These are phyloP conservation scores for Basidiobolus heterosporus DNA, from an alignment of 371 early-diverging fungal species.

Conservation along the genomic window DNA sequence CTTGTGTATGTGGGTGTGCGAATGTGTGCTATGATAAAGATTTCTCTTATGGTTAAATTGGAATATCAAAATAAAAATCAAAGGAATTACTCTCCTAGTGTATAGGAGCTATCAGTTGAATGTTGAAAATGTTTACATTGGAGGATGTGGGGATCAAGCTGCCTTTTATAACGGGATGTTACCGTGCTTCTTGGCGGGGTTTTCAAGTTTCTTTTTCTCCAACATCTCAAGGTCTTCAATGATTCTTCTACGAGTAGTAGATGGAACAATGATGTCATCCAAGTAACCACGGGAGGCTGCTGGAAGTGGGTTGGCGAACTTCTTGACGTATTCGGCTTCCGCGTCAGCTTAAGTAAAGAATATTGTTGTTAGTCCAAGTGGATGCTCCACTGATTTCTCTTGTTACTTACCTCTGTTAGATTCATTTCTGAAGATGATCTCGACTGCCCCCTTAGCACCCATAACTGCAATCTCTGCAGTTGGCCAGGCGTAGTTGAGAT, in stretches of 20 bases:
- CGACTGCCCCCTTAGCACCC: slow-evolving; percentile 93
- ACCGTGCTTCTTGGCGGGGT: slow-evolving; percentile 88
- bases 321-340: slow-evolving; percentile 71
- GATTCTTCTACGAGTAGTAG: slow-evolving; percentile 61
- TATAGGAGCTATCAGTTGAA: no score
- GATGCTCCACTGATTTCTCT: not conserved
- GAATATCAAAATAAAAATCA: no score
- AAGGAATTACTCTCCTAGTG: no score
- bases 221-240: slow-evolving; percentile 79
- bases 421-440: slow-evolving; percentile 77
- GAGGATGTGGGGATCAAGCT: no score
- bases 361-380: slow-evolving; percentile 5
- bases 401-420: slow-evolving; percentile 28
- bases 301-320: slow-evolving; percentile 89
- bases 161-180: slow-evolving; percentile 46
- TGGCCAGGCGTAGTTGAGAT: slow-evolving; percentile 89
- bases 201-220: slow-evolving; percentile 45
- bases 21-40: no score
- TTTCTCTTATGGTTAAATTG: no score
- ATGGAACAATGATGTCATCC: slow-evolving; percentile 84
- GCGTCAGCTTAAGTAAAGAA: slow-evolving; percentile 27
- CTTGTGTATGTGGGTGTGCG: no score
- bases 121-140: no score
- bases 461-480: slow-evolving; percentile 95
- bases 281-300: slow-evolving; percentile 91